phyloP scores from a whole-genome alignment of 805 yeast genomes.

The Suhomyces kilbournensis region DNA sequence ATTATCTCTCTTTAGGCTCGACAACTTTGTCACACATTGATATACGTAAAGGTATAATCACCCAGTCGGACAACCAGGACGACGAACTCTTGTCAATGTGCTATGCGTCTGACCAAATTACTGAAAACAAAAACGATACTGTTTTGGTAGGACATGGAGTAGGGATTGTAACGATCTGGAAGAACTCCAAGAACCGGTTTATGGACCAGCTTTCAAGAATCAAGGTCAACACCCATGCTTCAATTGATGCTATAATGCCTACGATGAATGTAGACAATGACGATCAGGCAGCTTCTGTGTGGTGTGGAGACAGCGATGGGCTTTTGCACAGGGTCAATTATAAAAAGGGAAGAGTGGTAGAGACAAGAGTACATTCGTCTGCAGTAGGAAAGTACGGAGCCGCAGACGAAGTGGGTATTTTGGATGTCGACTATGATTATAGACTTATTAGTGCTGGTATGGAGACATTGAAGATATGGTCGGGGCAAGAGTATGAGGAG shows the following conservation, averaged over 20 bases:
- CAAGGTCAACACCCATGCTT: conserved; percentile 62
- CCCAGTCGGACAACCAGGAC: conserved; percentile 83
- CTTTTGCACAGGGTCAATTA: conserved; percentile 64
- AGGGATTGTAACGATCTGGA: conserved; percentile 88
- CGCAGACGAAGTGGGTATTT: conserved; percentile 67
- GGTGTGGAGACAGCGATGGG: conserved; percentile 84
- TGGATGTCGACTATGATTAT: conserved; percentile 81
- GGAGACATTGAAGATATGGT: conserved; percentile 81
- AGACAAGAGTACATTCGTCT: conserved; percentile 61
- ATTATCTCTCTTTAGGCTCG: conserved; percentile 76
- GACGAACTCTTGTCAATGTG: conserved; percentile 84
- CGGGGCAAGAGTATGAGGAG: conserved; percentile 26
- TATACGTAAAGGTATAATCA: conserved; percentile 63
- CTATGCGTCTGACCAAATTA: conserved; percentile 52
- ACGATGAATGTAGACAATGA: conserved; percentile 53
- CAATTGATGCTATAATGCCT: conserved; percentile 68
- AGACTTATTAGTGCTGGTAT: conserved; percentile 80
- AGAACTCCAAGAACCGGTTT: conserved; percentile 60
- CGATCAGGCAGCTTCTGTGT: conserved; percentile 47
- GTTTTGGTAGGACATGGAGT: conserved; percentile 86
- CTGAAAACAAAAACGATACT: conserved; percentile 52
- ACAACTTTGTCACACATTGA: conserved; percentile 80
- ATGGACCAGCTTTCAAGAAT: conserved; percentile 80
- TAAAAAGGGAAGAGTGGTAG: conserved; percentile 60
- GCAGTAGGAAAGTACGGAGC: conserved; percentile 33